A percentile compares a stretch with the other conserved stretches of the same genome.
Evolutionary conservation across 148 eudicot species (phyloP).

Genomic region (Suaeda aralocaspica): DNA sequence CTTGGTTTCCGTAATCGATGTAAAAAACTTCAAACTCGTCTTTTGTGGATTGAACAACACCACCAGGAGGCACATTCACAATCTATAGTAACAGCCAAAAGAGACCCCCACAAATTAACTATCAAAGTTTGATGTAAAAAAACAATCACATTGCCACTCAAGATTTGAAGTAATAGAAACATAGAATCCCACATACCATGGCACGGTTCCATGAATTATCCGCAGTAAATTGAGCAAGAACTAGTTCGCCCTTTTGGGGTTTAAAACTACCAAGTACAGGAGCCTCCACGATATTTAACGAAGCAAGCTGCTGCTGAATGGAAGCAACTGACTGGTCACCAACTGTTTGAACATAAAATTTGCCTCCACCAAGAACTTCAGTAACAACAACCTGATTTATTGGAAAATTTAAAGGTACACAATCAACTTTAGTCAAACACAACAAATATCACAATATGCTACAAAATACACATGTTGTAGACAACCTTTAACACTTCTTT

Average conservation of each 20-base stretch:
- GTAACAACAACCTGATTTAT: constrained; percentile 70
- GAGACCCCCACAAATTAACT: not conserved
- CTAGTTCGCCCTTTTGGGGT: constrained; percentile 84
- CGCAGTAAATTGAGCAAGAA: constrained; percentile 81
- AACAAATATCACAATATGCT: not conserved
- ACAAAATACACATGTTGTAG: not conserved
- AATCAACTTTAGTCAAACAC: constrained; percentile 2
- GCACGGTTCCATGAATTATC: constrained; percentile 97
- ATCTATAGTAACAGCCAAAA: constrained; percentile 20
- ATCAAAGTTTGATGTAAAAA: not conserved
- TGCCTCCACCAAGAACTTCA: constrained; percentile 79
- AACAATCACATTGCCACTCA: not conserved
- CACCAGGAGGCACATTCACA: constrained; percentile 69
- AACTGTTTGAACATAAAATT: constrained; percentile 79
- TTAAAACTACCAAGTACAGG: constrained; percentile 69
- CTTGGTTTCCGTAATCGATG: constrained; percentile 94
- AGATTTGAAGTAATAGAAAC: not conserved
- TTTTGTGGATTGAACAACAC: constrained; percentile 44
- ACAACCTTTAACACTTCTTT: constrained; percentile 83
- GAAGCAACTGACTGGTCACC: constrained; percentile 66
- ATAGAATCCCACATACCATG: constrained; percentile 44
- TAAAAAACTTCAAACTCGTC: constrained; percentile 89
- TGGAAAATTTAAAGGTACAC: not conserved
- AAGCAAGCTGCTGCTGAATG: constrained; percentile 76
- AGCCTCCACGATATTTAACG: constrained; percentile 64